Conservation (phyloP, 108 stramenopile genomes). For the Aurantiochytrium sp. region DNA sequence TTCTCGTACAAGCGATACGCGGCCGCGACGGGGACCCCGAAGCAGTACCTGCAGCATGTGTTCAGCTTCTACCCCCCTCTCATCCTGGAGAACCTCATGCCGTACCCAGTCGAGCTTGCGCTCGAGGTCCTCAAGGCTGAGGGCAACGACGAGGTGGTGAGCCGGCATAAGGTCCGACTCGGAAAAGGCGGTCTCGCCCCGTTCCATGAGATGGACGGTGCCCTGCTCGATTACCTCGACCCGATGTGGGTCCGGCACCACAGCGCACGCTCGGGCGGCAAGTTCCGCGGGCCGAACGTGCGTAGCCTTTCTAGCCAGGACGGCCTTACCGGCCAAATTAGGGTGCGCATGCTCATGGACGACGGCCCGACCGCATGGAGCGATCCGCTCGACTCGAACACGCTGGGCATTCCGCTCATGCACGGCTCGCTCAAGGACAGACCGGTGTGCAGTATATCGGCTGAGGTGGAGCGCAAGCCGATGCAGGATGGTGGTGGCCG, state of each 20-base stretch:
- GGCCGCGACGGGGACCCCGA: neutral
- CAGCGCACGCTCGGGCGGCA: neutral
- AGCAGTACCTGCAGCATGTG: neutral
- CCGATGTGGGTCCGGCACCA: neutral
- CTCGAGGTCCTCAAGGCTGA: neutral
- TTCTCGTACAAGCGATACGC: neutral
- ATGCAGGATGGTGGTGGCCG: neutral
- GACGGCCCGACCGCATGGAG: neutral
- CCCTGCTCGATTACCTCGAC: neutral
- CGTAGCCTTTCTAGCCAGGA: neutral
- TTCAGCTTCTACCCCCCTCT: slow-evolving; percentile 24
- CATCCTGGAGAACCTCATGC: neutral
- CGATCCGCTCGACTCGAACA: neutral
- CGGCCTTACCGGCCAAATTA: neutral
- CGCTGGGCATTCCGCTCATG: neutral
- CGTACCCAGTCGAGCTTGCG: neutral
- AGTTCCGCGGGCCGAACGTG: neutral
- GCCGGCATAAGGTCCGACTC: neutral
- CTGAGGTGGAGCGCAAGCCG: neutral
- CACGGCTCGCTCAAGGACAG: neutral
- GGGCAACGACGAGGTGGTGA: neutral
- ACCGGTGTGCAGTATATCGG: neutral
- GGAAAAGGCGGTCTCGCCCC: neutral
- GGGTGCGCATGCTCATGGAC: neutral
- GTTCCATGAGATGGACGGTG: neutral